A percentile compares a stretch with the other conserved stretches of the same genome.
These are phyloP conservation scores for Diophrys appendiculata DNA, from an alignment of 73 alveolate genomes.

Conservation along the genomic window DNA sequence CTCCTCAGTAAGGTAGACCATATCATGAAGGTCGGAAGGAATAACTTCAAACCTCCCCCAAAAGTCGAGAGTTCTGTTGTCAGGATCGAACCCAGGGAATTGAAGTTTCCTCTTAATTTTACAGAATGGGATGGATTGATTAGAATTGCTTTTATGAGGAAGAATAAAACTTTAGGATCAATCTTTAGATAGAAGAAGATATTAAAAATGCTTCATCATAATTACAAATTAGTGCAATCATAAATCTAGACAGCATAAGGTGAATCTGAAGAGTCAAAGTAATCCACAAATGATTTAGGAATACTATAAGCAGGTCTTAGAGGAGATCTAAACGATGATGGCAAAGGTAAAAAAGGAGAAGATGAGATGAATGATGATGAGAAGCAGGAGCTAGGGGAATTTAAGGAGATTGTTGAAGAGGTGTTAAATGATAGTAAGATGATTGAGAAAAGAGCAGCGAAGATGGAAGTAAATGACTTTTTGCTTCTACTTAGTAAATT, in stretches of 20 bases:
- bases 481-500: slow-evolving; percentile 78
- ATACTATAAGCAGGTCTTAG: slow-evolving; percentile 44
- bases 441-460: slow-evolving; percentile 88
- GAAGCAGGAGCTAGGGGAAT: slow-evolving; percentile 49
- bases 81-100: slow-evolving; percentile 95
- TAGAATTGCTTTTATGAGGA: slow-evolving; percentile 95
- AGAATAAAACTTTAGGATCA: slow-evolving; percentile 96
- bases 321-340: slow-evolving; percentile 60
- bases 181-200: slow-evolving; percentile 92
- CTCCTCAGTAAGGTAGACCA: slow-evolving; percentile 96
- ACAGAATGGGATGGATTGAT: slow-evolving; percentile 99
- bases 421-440: slow-evolving; percentile 73
- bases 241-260: slow-evolving; percentile 30
- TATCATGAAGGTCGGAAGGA: slow-evolving; percentile 94
- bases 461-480: slow-evolving; percentile 88
- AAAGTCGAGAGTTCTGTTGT: slow-evolving; percentile 98
- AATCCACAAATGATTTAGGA: slow-evolving; percentile 30
- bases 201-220: slow-evolving; percentile 81
- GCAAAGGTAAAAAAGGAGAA: slow-evolving; percentile 39
- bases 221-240: slow-evolving; percentile 63
- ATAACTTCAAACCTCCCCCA: slow-evolving; percentile 99
- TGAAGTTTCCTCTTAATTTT: slow-evolving; percentile 93
- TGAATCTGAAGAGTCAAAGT: slow-evolving; percentile 33
- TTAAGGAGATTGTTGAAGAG: slow-evolving; percentile 73
- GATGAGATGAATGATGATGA: slow-evolving; percentile 57